Percentiles rank a stretch among this genome's conserved stretches.
Evolutionary conservation across 345 rosid species (phyloP).

Genomic region (Citrus maxima): DNA sequence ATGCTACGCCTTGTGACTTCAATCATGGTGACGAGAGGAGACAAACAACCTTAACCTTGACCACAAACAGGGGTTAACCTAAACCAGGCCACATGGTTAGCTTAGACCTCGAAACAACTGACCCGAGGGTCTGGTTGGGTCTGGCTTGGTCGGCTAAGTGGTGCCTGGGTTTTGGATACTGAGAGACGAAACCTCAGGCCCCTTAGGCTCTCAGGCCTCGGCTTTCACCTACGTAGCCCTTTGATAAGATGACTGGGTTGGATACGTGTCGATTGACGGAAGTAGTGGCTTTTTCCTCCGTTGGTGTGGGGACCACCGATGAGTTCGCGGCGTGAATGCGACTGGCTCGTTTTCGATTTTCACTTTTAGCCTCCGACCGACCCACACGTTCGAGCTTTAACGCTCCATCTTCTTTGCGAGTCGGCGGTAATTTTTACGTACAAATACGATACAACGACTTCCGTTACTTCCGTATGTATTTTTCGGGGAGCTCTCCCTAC

Average conservation of each 20-base stretch:
- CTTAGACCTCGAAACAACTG: background rate
- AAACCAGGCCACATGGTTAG: conserved; percentile 8
- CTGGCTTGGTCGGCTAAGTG: conserved; percentile 8
- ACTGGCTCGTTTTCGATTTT: background rate
- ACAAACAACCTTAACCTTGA: background rate
- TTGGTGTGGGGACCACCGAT: background rate
- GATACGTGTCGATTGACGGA: background rate
- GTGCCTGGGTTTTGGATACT: conserved; percentile 23
- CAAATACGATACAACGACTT: background rate
- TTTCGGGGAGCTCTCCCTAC: background rate
- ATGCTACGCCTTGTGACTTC: background rate
- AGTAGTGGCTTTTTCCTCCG: too few species aligned
- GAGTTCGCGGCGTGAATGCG: background rate
- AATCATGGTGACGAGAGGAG: background rate
- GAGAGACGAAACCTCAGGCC: conserved; percentile 20
- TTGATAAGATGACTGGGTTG: background rate
- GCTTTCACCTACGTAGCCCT: background rate
- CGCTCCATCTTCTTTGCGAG: background rate
- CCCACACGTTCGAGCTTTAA: conserved; percentile 28
- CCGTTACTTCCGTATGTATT: too few species aligned
- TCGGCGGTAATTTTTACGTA: background rate
- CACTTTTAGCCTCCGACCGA: conserved; percentile 29
- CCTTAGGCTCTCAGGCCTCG: background rate
- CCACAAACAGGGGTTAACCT: background rate
- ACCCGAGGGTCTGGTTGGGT: background rate